Base-by-base conservation (phyloP, 2,329 filamentous ascomycete species). In the Chrysoporthe austroafricana region DNA sequence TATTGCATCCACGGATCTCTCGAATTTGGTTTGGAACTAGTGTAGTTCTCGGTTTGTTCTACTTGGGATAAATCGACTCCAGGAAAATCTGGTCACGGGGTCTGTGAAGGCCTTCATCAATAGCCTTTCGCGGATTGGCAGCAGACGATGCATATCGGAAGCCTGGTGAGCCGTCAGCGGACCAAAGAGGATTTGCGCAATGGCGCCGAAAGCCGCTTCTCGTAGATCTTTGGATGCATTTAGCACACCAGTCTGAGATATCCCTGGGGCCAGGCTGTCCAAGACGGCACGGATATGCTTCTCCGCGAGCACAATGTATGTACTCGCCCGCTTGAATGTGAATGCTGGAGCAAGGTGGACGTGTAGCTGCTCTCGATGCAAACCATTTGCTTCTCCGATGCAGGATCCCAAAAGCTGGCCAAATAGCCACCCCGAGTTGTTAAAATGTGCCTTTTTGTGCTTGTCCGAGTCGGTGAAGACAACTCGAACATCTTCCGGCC, bases 401-500 rank as follows among this genome's bases (percentile, higher is more conserved):
- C 82, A 84, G 59, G 76, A 66, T 0, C 82, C 82, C 0, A 84
- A 76, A 0, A 84, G 72, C 46, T 79, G 70, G 52, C 77, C 71
- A 72, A 83, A 69, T 14, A 72, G 50, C 72, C 73, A 80, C 1
- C 82, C 82, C 0, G 77, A 75, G 69, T 84, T 75, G 66, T 81
- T 82, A 66, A 77, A 75, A 2, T 67, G 48, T 2, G 80, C 81
- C 70, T 84, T 83, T 26, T 67, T 54, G 70, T 84, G 82, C 50
- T 72, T 76, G 64, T 83, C 74, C 0, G 82, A 84, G 69, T 84
- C 82, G 43, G 73, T 74, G 70, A 82, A 83, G 6, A 82, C 74
- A 0, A 69, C 67, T 68, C 78, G 65, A 0, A 83, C 64, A 62
- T 82, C 72, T 4, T 76, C 71, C 2, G 42, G 42, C 6, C 42